These are phyloP conservation scores for Ormosia emarginata DNA, from an alignment of 306 rosid genomes.

Conservation along the genomic window DNA sequence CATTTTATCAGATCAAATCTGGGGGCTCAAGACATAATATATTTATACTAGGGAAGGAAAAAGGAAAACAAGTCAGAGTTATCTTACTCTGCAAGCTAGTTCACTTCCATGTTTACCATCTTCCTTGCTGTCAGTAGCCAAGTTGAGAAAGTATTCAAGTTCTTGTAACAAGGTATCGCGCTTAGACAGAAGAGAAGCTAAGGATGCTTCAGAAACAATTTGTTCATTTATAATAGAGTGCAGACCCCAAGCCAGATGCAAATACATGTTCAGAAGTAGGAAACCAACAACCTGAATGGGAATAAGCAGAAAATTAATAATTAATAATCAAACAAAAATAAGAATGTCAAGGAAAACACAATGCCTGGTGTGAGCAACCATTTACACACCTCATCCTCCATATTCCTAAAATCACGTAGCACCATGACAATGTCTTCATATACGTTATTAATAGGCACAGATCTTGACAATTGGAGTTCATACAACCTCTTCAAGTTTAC, in stretches of 20 bases:
- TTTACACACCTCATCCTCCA: constrained; percentile 77
- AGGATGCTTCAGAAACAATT: constrained; percentile 56
- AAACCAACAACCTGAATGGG: constrained; percentile 70
- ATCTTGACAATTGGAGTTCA: constrained; percentile 76
- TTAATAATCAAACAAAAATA: constrained; percentile 21
- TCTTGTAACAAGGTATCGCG: constrained; percentile 65
- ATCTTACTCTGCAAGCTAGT: constrained; percentile 75
- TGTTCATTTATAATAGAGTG: constrained; percentile 50
- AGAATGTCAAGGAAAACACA: constrained; percentile 1
- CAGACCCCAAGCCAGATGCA: constrained; percentile 74
- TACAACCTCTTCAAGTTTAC: constrained; percentile 90
- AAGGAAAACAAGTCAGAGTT: constrained; percentile 13
- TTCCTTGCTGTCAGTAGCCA: constrained; percentile 47
- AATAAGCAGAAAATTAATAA: constrained; percentile 31
- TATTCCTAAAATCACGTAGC: constrained; percentile 58
- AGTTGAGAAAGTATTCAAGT: constrained; percentile 59
- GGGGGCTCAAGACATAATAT: constrained; percentile 1
- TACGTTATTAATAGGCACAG: constrained; percentile 56
- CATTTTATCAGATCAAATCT: constrained; percentile 33
- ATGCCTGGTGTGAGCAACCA: constrained; percentile 19
- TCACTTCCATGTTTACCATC: constrained; percentile 53
- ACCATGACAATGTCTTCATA: constrained; percentile 64
- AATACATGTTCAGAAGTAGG: constrained; percentile 74
- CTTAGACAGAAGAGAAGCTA: constrained; percentile 53
- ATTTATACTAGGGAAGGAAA: constrained; percentile 12